Evolutionary conservation across 1,284 basidiomycete species (phyloP).

Genomic region (Ceratobasidium sp.): DNA sequence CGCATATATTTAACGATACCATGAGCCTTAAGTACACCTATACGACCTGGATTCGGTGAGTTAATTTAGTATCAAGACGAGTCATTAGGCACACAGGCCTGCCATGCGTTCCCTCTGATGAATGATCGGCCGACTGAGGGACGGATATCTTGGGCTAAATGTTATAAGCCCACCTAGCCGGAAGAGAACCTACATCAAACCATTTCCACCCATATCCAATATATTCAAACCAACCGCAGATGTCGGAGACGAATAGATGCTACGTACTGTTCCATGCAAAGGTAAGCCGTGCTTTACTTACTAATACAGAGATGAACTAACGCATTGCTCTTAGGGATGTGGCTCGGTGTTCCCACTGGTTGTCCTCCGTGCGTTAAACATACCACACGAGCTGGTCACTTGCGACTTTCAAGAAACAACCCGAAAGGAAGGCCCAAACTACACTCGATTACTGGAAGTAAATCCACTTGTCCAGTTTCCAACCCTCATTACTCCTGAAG

Average conservation of each 20-base stretch:
- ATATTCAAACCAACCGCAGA: not conserved
- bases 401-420: conserved; percentile 38
- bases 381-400: conserved; percentile 42
- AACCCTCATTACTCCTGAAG: conserved; percentile 45
- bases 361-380: conserved; percentile 37
- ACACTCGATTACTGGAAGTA: conserved; percentile 39
- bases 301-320: not conserved
- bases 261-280: conserved; percentile 23
- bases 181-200: too few relatives aligned
- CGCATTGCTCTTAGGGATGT: not conserved
- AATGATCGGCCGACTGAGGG: conserved; percentile 13
- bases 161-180: too few relatives aligned
- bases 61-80: too few relatives aligned
- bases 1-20: too few relatives aligned
- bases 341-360: conserved; percentile 13
- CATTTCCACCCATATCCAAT: too few relatives aligned
- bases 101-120: not conserved
- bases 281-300: not conserved
- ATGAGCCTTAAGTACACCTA: too few relatives aligned
- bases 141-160: too few relatives aligned
- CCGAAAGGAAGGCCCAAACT: conserved; percentile 38
- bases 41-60: too few relatives aligned
- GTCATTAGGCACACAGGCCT: not conserved
- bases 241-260: not conserved
- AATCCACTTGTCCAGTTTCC: conserved; percentile 46